Base-by-base conservation (phyloP, 2,329 filamentous ascomycete genomes). In the Ophiostoma sp. region DNA sequence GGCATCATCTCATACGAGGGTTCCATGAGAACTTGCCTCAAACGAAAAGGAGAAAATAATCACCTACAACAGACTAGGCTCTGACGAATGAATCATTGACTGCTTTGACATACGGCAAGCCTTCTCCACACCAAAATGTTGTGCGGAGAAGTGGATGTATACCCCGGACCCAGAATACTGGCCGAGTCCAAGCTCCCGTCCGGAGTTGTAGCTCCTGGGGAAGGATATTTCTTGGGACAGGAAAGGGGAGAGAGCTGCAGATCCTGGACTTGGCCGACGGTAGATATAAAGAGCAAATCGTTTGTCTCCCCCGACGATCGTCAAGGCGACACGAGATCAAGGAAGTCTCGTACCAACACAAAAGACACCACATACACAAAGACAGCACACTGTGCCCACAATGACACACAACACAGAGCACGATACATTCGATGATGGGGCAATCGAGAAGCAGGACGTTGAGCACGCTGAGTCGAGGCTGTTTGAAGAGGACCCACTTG, bases 141-240 rank as follows among this genome's bases (percentile, higher is more conserved):
- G 36, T 66, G 61, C 61, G 61, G 61, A 36, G 61, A 45, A 42
- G 15, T 66, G 61, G 36, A 36, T 4, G 7, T 9, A 3, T 48
- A 17, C 61, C 61, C 36, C 61, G 61, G 61, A 66, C 61, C 39
- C 36, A 66, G 61, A 66, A 28, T 66, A 15, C 61, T 36, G 61
- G 9, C 11, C 61, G 61, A 39, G n/a, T 66, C 36, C 61, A 66
- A 22, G 39, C 61, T 66, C 61, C 61, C 61, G 61, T 25, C n/a
- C 61, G 61, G 61, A 66, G 33, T 45, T 22, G 33, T 66, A 36
- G 7, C 7, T 66, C 61, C 61, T 63, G 6, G n/a, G n/a, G n/a
- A n/a, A n/a, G n/a, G n/a, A n/a, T n/a, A n/a, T n/a, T n/a, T n/a
- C n/a, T n/a, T n/a, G n/a, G n/a, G n/a, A n/a, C n/a, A n/a, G 28